Evolutionary conservation across 176 grass and related monocot species (phyloP), one percentile per base, ranked within the genome.

Genomic region (Typha latifolia): DNA sequence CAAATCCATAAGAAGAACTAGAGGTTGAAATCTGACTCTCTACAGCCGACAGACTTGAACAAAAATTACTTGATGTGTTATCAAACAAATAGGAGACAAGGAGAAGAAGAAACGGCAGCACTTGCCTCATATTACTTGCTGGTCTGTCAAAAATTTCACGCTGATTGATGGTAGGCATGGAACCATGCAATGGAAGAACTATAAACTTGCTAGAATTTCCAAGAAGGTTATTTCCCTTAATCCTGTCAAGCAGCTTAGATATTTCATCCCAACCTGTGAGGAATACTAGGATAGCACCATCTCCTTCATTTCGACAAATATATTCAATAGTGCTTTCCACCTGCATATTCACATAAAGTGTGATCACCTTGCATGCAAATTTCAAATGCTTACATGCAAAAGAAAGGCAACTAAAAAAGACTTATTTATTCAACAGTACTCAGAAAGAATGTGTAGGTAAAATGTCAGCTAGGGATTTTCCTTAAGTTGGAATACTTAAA

Each of bases 251-350:
- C 72, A 96, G 85, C 74, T 91, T 91, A 9, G 88, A 91, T 81
- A 96, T 96, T 76, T 91, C 93, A 79, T 96, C 93, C 93, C 93
- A 96, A 62, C 93, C 88, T 52, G 88, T 96, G 72, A 96, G 83
- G 56, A 96, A 96, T 21, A 96, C 88, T 74, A 96, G 93, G 68
- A 96, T 96, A 43, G 93, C 93, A 72, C 88, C 93, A 57, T 96
- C 81, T 31, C 77, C 80, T 86, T 96, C 93, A 62, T 83, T 66
- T 22, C 75, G 78, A 72, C 88, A 96, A 69, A 96, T 86, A 77
- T 89, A 78, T 64, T 96, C 88, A 24, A 96, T 86, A 66, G 88
- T 86, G 69, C 67, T 80, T 84, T 91, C 93, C 78, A 96, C 93
- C 93, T 96, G 79, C 66, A 51, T 78, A 65, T 75, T 24, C 27